Evolutionary conservation across 441 rosid species (phyloP), one percentile per base, ranked within the genome.

Genomic region (Adansonia grandidieri): DNA sequence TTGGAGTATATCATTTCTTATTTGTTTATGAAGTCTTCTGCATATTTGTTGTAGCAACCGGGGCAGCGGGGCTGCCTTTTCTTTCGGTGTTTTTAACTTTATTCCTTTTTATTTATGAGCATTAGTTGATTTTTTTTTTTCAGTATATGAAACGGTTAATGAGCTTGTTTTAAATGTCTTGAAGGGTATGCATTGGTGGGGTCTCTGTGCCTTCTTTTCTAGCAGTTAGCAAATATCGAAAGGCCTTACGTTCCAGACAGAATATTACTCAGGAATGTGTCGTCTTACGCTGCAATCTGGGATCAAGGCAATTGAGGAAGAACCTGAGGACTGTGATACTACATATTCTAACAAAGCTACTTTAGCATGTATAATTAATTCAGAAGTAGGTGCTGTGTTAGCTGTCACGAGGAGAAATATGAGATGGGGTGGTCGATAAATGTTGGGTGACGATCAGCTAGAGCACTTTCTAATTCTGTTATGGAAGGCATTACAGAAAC

Each of bases 291-390:
- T 92, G 90, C 91, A 86, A 64, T 81, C 94, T 54, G 96, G 91
- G 80, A 91, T 91, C 84, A 91, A 91, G 65, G 85, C 91, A 71
- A 91, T 91, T 80, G 94, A 90, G 85, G 96, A 91, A 87, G 96
- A 90, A 87, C 96, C 94, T 28, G 96, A 89, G 90, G 94, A 91
- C 66, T 85, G 75, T 73, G 96, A 89, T 70, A 63, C 80, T 73
- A 72, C 84, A 70, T 79, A 79, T 76, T 84, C 96, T 54, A 84
- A 80, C 86, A 89, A 84, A 76, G 84, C 86, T 75, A 84, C 91
- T 65, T 79, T 88, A 75, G 89, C 91, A 64, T 89, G 94, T 80
- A 87, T 91, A 88, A 85, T 91, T 61, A 91, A 91, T 83, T 87
- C 94, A 1, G 96, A 91, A 82, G 78, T 89, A 78, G 89, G 92